Conservation (phyloP, 345 rosid genomes). For the Erysimum cheiranthoides region DNA sequence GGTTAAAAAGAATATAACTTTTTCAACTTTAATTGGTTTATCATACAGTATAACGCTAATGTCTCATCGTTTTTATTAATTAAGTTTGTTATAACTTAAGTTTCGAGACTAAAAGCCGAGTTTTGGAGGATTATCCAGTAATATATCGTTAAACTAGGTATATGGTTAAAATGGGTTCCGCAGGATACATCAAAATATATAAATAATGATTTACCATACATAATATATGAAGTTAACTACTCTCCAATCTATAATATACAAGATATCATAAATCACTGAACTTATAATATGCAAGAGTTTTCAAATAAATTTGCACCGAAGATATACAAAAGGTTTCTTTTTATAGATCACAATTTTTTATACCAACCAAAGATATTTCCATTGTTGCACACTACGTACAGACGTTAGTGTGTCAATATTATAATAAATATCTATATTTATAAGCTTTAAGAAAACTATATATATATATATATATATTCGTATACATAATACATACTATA, state of each 20-base stretch:
- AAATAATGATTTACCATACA: neutral
- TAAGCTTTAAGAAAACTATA: neutral
- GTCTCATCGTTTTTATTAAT: neutral
- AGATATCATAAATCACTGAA: neutral
- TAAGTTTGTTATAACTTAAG: neutral
- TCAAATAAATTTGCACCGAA: neutral
- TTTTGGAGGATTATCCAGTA: conserved; percentile 35
- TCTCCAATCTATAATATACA: neutral
- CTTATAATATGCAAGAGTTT: neutral
- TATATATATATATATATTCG: neutral
- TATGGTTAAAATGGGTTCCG: neutral
- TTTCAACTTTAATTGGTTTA: conserved; percentile 30
- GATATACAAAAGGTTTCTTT: neutral
- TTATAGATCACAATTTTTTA: neutral
- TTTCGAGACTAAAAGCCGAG: conserved; percentile 21
- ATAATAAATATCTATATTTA: conserved; percentile 4
- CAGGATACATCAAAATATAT: neutral
- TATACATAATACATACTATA: neutral
- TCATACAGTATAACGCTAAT: neutral
- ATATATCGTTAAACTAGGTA: neutral
- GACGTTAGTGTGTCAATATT: neutral
- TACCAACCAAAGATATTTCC: neutral
- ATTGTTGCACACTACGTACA: neutral
- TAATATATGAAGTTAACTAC: neutral
- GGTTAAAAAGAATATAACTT: conserved; percentile 39